phyloP scores from a whole-genome alignment of 2,329 filamentous ascomycete genomes.

The Colletotrichum sp. region DNA sequence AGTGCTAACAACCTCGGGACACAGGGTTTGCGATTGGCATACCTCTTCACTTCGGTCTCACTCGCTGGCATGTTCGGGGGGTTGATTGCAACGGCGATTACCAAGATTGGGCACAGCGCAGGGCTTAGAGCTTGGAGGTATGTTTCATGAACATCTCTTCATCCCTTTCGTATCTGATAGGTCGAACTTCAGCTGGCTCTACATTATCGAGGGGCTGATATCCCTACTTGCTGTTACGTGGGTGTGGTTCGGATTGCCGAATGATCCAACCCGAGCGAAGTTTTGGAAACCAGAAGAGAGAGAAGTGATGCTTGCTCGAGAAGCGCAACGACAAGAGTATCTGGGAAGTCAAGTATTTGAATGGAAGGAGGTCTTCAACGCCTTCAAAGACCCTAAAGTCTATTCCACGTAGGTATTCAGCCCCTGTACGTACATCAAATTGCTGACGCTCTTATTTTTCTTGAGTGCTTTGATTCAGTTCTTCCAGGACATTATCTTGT shows the following conservation, averaged over 20 bases:
- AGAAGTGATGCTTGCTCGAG: conserved; percentile 53
- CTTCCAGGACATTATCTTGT: conserved; percentile 55
- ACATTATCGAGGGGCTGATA: conserved; percentile 48
- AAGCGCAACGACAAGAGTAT: conserved; percentile 48
- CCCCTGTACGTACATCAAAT: not conserved
- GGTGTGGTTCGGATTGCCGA: conserved; percentile 52
- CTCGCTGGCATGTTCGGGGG: conserved; percentile 36
- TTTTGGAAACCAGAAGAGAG: conserved; percentile 53
- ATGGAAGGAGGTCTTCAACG: conserved; percentile 54
- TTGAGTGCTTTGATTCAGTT: conserved; percentile 48
- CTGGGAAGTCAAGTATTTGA: conserved; percentile 52
- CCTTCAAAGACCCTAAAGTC: conserved; percentile 53
- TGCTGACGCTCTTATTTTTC: not conserved
- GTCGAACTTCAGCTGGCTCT: conserved; percentile 44
- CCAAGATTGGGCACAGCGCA: conserved; percentile 46
- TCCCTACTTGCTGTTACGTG: conserved; percentile 42
- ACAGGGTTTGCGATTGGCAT: conserved; percentile 29
- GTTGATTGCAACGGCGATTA: conserved; percentile 33
- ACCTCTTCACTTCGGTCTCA: conserved; percentile 35
- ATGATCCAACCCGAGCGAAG: conserved; percentile 48
- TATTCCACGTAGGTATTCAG: conserved; percentile 45
- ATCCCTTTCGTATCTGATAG: not conserved
- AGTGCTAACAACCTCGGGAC: not conserved
- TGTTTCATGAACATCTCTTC: not conserved
- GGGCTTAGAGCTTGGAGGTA: conserved; percentile 50